Evolutionary conservation across 139 green algal genomes (phyloP).

Genomic region (Gonium pectorale): DNA sequence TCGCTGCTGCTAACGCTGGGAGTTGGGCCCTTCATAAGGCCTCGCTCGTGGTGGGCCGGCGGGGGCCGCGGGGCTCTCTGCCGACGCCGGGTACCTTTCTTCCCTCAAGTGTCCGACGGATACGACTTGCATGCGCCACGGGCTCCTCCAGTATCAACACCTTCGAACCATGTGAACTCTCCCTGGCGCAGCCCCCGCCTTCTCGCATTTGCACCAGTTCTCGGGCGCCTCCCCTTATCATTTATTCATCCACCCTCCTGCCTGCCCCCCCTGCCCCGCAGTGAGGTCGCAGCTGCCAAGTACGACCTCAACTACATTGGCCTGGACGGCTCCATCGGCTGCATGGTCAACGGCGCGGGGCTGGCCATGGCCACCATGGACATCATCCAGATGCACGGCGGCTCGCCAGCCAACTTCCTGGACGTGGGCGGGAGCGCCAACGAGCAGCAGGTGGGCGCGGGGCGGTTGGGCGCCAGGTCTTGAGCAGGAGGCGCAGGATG

Average conservation of each 20-base stretch:
- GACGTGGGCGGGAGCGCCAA: conserved; percentile 96
- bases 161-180: too few relatives aligned
- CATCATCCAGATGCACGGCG: conserved; percentile 98
- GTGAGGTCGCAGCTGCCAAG: conserved; percentile 90
- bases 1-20: too few relatives aligned
- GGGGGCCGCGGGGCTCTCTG: too few relatives aligned
- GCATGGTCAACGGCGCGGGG: conserved; percentile 98
- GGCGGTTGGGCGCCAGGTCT: not conserved
- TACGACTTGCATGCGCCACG: too few relatives aligned
- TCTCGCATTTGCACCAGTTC: too few relatives aligned
- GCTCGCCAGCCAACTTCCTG: conserved; percentile 96
- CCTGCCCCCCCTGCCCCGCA: conserved; percentile 36
- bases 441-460: conserved; percentile 84
- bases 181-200: too few relatives aligned
- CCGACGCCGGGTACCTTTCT: too few relatives aligned
- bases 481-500: not conserved
- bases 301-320: conserved; percentile 99
- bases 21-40: too few relatives aligned
- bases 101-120: too few relatives aligned
- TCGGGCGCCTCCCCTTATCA: too few relatives aligned
- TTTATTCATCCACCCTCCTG: not conserved
- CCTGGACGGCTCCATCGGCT: conserved; percentile 95
- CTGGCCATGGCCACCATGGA: conserved; percentile 99
- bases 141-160: too few relatives aligned
- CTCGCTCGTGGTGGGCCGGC: too few relatives aligned